Evolutionary conservation across 306 rosid species (phyloP).

Genomic region (Gleditsia sinensis): DNA sequence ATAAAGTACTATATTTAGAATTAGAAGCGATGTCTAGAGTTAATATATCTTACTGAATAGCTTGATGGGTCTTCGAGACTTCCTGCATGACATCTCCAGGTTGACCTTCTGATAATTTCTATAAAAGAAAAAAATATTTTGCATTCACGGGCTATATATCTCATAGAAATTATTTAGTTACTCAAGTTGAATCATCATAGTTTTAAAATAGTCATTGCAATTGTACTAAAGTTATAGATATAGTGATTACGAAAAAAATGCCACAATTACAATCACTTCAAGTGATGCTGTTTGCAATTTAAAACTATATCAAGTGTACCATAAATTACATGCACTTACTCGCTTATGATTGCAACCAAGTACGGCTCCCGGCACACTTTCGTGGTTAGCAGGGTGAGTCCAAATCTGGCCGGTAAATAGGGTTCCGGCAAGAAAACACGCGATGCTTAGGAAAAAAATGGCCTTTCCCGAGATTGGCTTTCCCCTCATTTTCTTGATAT

Average conservation of each 20-base stretch:
- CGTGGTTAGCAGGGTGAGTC: slow-evolving; percentile 43
- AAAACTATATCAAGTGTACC: not conserved
- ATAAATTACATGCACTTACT: slow-evolving; percentile 28
- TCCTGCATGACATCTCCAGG: slow-evolving; percentile 63
- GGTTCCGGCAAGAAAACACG: slow-evolving; percentile 79
- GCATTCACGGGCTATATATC: no score
- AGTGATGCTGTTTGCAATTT: no score
- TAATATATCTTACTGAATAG: slow-evolving; percentile 60
- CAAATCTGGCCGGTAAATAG: slow-evolving; percentile 68
- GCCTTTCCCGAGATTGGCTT: slow-evolving; percentile 60
- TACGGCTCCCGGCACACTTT: not conserved
- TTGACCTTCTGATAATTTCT: slow-evolving; percentile 68
- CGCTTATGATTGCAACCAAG: slow-evolving; percentile 51
- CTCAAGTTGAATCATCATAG: not conserved
- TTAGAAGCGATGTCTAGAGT: no score
- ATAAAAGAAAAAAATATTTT: no score
- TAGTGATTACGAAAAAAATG: no score
- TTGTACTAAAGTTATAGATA: no score
- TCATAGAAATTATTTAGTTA: not conserved
- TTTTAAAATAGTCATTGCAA: no score
- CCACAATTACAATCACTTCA: no score
- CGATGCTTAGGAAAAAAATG: slow-evolving; percentile 54
- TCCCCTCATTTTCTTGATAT: slow-evolving; percentile 56
- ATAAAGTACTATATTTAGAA: no score
- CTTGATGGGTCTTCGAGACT: slow-evolving; percentile 81